Percentiles rank a stretch among this genome's conserved stretches.
phyloP scores from a whole-genome alignment of 768 basidiomycete species.

The Polyporus arcularius region DNA sequence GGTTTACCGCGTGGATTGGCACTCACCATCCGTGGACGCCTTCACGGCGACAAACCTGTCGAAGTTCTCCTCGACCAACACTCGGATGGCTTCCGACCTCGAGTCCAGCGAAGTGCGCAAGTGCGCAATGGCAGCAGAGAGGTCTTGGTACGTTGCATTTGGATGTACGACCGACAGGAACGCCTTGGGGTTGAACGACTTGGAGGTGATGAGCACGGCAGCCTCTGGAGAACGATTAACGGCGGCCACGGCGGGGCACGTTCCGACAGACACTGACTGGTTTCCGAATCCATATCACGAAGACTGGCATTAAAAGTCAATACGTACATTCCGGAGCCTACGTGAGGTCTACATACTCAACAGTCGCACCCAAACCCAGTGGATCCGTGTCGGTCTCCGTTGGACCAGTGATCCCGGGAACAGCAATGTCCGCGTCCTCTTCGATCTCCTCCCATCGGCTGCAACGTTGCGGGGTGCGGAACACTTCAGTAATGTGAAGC shows the following conservation, averaged over 20 bases:
- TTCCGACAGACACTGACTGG: slow-evolving; percentile 52
- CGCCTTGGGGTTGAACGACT: slow-evolving; percentile 93
- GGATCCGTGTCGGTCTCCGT: slow-evolving; percentile 70
- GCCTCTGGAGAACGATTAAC: slow-evolving; percentile 52
- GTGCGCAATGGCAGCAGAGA: slow-evolving; percentile 73
- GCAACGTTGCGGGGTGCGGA: background rate
- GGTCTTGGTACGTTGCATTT: slow-evolving; percentile 91
- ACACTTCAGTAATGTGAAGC: background rate
- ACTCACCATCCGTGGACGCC: slow-evolving; percentile 88
- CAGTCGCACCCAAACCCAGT: slow-evolving; percentile 67
- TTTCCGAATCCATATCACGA: slow-evolving; percentile 72
- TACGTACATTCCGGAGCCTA: background rate
- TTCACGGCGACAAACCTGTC: slow-evolving; percentile 98
- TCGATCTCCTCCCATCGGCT: slow-evolving; percentile 92
- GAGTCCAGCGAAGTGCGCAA: slow-evolving; percentile 82
- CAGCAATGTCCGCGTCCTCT: slow-evolving; percentile 77
- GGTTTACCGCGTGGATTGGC: background rate
- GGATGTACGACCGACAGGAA: slow-evolving; percentile 93
- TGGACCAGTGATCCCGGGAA: slow-evolving; percentile 66
- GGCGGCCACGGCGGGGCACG: background rate
- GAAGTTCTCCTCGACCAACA: slow-evolving; percentile 97
- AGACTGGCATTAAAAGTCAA: slow-evolving; percentile 41
- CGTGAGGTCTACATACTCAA: slow-evolving; percentile 50
- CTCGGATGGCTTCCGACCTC: slow-evolving; percentile 90
- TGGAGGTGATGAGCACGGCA: slow-evolving; percentile 82